Evolutionary conservation across 83 land plant species (phyloP), one percentile per base, ranked within the genome.

Genomic region (Larix sibirica): DNA sequence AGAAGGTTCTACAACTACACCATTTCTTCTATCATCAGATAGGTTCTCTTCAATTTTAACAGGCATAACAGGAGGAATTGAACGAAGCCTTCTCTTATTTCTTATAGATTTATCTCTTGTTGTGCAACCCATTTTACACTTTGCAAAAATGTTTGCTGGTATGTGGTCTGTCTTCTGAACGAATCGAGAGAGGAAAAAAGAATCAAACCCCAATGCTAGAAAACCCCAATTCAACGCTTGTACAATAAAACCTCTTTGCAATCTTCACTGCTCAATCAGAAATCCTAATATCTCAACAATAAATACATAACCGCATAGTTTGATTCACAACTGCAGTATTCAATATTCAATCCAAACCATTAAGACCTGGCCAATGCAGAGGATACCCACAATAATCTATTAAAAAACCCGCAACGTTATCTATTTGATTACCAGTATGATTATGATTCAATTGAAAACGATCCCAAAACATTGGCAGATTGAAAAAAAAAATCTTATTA

Each of bases 81-180:
- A 73, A 44, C 77, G 77, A 24, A 73, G 77, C 77, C 77, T 44
- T 23, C 77, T 73, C 77, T 42, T 73, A 40, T 73, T 73, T 42
- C 56, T 73, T 21, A 73, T 2, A 73, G 50, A 40, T 73, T 73
- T 73, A 21, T 73, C 77, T 44, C 77, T 73, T 44, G 77, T 42
- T 73, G 77, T 33, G 54, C 77, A 73, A 44, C 77, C 77, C 77
- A 73, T 73, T 42, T 73, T n/a, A 69, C 40, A 40, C 36, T 69
- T 18, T 36, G 21, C 12, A 33, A 16, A 68, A 68, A 5, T 40
- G 56, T 18, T 73, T 44, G 47, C 58, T 54, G 13, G 58, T 54
- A 54, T 54, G 58, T 12, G 16, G 14, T 54, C 58, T 54, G 12
- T 54, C 58, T 26, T 9, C 33, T 31, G 28, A 26, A 26, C 26